These are phyloP conservation scores for Paraurostyla sp. DNA, from an alignment of 73 alveolate genomes.

Conservation along the genomic window DNA sequence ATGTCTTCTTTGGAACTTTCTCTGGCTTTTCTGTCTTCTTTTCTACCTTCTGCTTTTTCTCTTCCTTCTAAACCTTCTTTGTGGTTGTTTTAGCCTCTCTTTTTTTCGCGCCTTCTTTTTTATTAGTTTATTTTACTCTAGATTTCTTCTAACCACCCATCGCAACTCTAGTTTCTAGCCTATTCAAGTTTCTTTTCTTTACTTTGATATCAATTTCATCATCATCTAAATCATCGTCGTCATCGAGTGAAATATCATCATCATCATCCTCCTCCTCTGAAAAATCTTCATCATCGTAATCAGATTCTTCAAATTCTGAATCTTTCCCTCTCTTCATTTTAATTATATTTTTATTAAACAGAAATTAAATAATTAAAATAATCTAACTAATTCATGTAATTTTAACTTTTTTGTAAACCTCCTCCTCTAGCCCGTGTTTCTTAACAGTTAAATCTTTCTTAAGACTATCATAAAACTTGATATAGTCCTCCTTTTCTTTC, in stretches of 20 bases:
- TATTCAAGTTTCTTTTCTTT: background rate
- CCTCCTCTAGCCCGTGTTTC: background rate
- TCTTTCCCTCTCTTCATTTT: background rate
- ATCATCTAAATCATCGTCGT: constrained; percentile 21
- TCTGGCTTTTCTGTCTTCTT: constrained; percentile 28
- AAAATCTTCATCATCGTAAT: background rate
- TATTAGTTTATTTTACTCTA: background rate
- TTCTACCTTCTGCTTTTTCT: background rate
- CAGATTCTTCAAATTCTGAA: background rate
- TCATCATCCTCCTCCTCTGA: background rate
- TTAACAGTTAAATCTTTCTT: constrained; percentile 25
- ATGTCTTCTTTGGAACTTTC: constrained; percentile 9
- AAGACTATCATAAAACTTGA: background rate
- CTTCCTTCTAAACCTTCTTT: background rate
- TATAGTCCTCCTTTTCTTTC: constrained; percentile 23
- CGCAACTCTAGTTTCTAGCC: background rate
- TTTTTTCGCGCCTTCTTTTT: background rate
- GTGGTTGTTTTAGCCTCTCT: background rate
- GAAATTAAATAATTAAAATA: too few species aligned
- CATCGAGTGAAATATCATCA: background rate
- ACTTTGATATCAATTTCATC: constrained; percentile 12
- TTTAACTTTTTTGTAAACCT: constrained; percentile 26
- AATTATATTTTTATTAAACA: background rate
- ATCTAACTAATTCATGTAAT: background rate
- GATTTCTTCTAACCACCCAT: background rate